Base-by-base conservation (phyloP, 768 basidiomycete genomes). In the Guyanaporus albipodus region DNA sequence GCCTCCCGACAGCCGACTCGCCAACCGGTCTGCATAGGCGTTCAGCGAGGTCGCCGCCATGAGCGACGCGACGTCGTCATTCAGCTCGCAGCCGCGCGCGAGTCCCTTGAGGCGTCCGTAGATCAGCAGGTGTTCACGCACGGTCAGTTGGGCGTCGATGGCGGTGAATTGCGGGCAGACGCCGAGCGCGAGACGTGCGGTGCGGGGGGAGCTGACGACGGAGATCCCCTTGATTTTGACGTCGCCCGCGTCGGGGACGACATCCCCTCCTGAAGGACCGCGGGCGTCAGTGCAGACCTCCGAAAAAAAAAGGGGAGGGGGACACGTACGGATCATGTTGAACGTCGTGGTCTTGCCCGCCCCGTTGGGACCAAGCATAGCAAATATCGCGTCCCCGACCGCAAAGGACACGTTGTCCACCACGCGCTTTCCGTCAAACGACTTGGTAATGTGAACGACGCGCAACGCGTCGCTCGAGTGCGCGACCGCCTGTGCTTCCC, bases 101-200 rank as follows among this genome's bases (percentile, higher is more conserved):
- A 91, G 67, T 3, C 88, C 88, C 61, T 89, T 89, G 28, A 90
- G 72, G 17, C 82, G 73, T 8, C 85, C 87, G 43, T 87, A 88
- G 9, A 90, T 72, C 48, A 74, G 49, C 27, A 90, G 69, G 57
- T 91, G 88, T 59, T 91, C 85, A 35, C 84, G 76, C 19, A 89
- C 87, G 6, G 85, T 88, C 32, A 90, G 62, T 57, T 88, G 83
- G 11, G 78, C 69, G 54, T 90, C 88, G 52, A 90, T 88, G 2
- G 88, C 87, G 2, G 87, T 88, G 64, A 89, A 87, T 53, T 90
- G 88, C 0, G 87, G 87, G 60, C 87, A 91, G 40, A 91, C 85
- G 4, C 88, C 88, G 6, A 91, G 76, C 18, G 80, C 74, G 7
- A 83, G 73, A 21, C 86, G 76, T 29, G 88, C 85, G 5, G 64